A percentile compares a stretch with the other conserved stretches of the same genome.
phyloP scores from a whole-genome alignment of 306 rosid species.

The Canavalia gladiata region DNA sequence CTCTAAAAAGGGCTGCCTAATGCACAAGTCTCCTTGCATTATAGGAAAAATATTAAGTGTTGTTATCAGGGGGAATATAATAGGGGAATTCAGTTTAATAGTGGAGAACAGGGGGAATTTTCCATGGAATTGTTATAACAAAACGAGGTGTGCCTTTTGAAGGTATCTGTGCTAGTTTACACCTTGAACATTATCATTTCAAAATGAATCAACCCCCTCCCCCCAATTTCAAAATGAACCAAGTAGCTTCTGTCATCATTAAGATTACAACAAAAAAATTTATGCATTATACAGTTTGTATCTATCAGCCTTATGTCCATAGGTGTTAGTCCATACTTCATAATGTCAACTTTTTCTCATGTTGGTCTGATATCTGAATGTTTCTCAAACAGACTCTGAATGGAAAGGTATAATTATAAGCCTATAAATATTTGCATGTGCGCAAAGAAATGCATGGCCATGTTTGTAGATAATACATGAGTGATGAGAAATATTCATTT shows the following conservation, averaged over 20 bases:
- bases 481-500: not conserved
- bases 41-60: not conserved
- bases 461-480: not conserved
- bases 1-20: not conserved
- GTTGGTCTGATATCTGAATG: conserved; percentile 2
- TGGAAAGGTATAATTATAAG: not conserved
- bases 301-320: conserved; percentile 16
- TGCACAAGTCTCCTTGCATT: not conserved
- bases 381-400: conserved; percentile 4
- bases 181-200: conserved; percentile 9
- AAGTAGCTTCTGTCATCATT: conserved; percentile 3
- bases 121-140: conserved; percentile 15
- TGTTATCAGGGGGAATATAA: conserved; percentile 13
- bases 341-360: not conserved
- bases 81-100: not conserved
- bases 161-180: conserved; percentile 28
- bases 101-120: conserved; percentile 28
- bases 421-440: not conserved
- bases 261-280: not conserved
- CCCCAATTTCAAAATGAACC: no score
- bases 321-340: conserved; percentile 6
- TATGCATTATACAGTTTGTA: conserved; percentile 3
- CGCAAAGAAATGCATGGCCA: not conserved
- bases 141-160: conserved; percentile 10
- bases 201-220: no score